Evolutionary conservation across 805 yeast species (phyloP), one percentile per base, ranked within the genome.

Genomic region (Hanseniaspora lachancei): DNA sequence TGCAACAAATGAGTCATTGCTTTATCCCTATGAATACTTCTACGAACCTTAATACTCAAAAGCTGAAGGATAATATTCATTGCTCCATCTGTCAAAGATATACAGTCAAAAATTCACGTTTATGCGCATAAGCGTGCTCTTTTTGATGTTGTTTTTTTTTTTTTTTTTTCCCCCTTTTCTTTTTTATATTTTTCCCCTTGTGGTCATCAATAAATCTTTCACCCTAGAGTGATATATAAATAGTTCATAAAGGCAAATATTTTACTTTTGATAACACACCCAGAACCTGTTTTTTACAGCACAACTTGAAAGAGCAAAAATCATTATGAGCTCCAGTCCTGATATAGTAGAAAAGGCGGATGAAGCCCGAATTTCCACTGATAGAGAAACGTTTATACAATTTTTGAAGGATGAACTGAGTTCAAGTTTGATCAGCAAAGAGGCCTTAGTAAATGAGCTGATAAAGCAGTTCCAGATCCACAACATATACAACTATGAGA

Each of bases 391-490:
- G 5, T 53, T 53, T 24, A 10, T 52, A 3, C 24, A 46, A 2
- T 53, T 46, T 23, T 9, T 53, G 6, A 53, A 53, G 15, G 40
- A 46, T 15, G 56, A 53, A 18, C 38, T 53, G 12, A 10, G 23
- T 12, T 7, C n/a, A 27, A 39, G 23, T 10, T 20, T 53, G 6
- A n/a, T 15, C 2, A 39, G 24, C 35, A 46, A 46, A 21, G 56
- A 53, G 16, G 21, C 32, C 13, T 9, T 46, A 23, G 13, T 53
- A 3, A 23, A 53, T 39, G 56, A 53, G 18, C 18, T 53, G 5
- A 20, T 53, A 10, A 46, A 53, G 16, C 56, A 53, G 27, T 20
- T 53, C 15, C 50, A 53, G 32, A 29, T 38, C 5, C 38, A 53
- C 23, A 53, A 53, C 39, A 53, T 53, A 15, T 35, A 21, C 34